Evolutionary conservation across 495 filamentous ascomycete genomes (phyloP).

Genomic region (Penicillium cataractarum): DNA sequence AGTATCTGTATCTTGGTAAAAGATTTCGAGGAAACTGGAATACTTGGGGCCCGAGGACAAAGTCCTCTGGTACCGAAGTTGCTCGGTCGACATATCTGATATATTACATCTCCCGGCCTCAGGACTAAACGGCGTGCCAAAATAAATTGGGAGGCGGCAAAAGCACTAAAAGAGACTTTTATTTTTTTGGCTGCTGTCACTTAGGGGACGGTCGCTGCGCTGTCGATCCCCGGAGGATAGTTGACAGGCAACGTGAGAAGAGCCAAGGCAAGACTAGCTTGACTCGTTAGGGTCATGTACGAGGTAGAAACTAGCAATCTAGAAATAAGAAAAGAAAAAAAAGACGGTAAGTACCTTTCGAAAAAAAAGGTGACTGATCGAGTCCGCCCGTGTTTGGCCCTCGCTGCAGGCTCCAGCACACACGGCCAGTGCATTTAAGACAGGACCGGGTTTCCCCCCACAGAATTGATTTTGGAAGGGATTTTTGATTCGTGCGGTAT

Average conservation of each 20-base stretch:
- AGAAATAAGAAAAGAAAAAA: background rate
- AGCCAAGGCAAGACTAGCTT: slow-evolving; percentile 6
- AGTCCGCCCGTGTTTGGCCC: slow-evolving; percentile 19
- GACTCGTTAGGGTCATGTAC: slow-evolving; percentile 3
- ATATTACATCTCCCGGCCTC: background rate
- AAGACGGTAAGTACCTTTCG: background rate
- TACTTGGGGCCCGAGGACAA: background rate
- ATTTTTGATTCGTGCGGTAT: slow-evolving; percentile 27
- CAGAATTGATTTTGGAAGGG: slow-evolving; percentile 13
- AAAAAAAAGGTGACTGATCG: slow-evolving; percentile 25
- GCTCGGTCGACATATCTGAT: slow-evolving; percentile 1
- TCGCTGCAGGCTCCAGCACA: slow-evolving; percentile 30
- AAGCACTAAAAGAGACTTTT: slow-evolving; percentile 17
- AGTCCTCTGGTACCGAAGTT: background rate
- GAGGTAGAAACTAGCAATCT: background rate
- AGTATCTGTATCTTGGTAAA: no score
- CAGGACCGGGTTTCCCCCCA: slow-evolving; percentile 29
- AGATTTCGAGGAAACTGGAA: no score
- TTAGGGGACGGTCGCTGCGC: slow-evolving; percentile 33
- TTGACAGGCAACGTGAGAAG: slow-evolving; percentile 22
- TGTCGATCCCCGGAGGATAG: slow-evolving; percentile 38
- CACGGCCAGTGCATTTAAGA: slow-evolving; percentile 37
- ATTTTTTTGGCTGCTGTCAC: slow-evolving; percentile 32
- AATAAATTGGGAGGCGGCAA: background rate
- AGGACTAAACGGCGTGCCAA: background rate